These are phyloP conservation scores for Blastocystis sp. DNA, from an alignment of 352 stramenopile genomes.

Conservation along the genomic window DNA sequence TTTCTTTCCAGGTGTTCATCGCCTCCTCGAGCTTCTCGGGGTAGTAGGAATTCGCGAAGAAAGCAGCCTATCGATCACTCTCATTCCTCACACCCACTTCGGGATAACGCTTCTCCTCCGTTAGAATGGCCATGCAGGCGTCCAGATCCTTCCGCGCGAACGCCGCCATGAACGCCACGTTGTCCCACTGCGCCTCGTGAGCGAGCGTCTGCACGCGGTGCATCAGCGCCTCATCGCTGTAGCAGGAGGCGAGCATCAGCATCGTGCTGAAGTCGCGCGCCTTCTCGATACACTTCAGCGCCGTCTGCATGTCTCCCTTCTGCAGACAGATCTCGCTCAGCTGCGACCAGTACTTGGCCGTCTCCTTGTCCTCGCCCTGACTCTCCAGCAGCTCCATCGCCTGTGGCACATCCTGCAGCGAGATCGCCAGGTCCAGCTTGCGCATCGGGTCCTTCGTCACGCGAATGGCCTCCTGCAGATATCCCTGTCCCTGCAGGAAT, in stretches of 20 bases:
- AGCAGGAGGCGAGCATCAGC: conserved; percentile 45
- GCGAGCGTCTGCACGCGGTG: conserved; percentile 2
- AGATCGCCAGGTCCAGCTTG: conserved; percentile 52
- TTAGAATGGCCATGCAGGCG: conserved; percentile 8
- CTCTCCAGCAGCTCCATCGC: conserved; percentile 28
- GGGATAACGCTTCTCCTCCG: conserved; percentile 29
- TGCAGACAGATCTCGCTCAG: conserved; percentile 23
- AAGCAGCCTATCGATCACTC: conserved; percentile 11
- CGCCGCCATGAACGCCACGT: conserved; percentile 40
- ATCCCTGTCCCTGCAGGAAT: conserved; percentile 50
- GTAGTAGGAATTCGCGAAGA: conserved; percentile 25
- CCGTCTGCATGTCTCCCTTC: conserved; percentile 46
- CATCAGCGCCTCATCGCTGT: conserved; percentile 36
- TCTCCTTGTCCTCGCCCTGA: conserved; percentile 6
- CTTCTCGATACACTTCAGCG: conserved; percentile 30
- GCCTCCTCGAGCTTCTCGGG: conserved; percentile 31
- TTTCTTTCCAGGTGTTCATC: conserved; percentile 30
- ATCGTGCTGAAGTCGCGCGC: conserved; percentile 43
- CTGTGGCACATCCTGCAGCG: not conserved
- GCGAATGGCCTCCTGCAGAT: conserved; percentile 38
- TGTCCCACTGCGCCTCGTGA: not conserved
- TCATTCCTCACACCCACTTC: not conserved
- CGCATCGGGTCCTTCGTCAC: conserved; percentile 42
- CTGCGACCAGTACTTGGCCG: conserved; percentile 53
- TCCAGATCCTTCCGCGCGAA: conserved; percentile 41